Evolutionary conservation across 352 stramenopile genomes (phyloP).

Genomic region (Pythium plurisporium): DNA sequence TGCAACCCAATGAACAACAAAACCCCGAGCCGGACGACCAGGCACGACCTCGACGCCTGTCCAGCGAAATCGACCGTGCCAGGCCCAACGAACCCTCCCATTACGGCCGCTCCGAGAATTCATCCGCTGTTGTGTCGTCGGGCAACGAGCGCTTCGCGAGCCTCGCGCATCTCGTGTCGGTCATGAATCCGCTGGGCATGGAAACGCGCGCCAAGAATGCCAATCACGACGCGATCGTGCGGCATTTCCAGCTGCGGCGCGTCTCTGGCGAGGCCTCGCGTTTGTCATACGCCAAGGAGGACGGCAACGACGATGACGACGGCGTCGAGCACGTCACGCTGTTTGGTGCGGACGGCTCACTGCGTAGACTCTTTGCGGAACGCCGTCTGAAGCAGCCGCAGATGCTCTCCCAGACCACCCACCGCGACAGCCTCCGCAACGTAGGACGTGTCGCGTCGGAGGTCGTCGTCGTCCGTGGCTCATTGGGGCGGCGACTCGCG

Average conservation of each 20-base stretch:
- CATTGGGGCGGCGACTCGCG: not conserved
- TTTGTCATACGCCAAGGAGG: constrained; percentile 6
- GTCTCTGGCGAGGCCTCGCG: constrained; percentile 6
- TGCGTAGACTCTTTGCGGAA: constrained; percentile 7
- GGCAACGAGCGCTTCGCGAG: constrained; percentile 7
- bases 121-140: constrained; percentile 5
- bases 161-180: constrained; percentile 10
- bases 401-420: not conserved
- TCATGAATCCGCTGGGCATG: constrained; percentile 7
- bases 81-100: not conserved
- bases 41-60: not conserved
- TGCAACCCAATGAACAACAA: not conserved
- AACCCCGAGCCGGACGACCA: not conserved
- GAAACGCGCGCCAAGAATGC: constrained; percentile 9
- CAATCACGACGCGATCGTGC: constrained; percentile 23
- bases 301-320: not conserved
- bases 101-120: constrained; percentile 14
- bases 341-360: constrained; percentile 2
- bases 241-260: constrained; percentile 21
- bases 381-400: constrained; percentile 4
- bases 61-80: constrained; percentile 4
- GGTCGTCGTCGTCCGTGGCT: not conserved
- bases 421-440: constrained; percentile 6
- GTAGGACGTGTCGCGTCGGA: not conserved
- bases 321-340: not conserved